Conservation (phyloP, 768 basidiomycete genomes). For the Mycena chlorophos region DNA sequence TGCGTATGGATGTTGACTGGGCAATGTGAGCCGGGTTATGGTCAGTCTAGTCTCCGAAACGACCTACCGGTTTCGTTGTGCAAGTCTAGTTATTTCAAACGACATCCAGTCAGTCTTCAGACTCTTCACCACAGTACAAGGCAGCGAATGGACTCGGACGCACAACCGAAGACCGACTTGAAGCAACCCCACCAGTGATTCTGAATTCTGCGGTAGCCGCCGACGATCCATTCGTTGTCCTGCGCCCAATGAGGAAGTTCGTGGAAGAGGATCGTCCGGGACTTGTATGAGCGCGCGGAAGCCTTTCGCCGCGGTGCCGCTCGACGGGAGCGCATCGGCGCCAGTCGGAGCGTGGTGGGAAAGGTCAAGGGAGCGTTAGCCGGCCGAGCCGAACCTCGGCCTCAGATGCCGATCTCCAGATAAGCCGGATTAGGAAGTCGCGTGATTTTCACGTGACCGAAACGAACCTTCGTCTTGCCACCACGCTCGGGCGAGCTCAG, state of each 20-base stretch:
- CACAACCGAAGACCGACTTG: conserved; percentile 69
- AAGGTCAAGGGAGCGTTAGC: no score
- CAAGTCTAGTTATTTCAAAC: no score
- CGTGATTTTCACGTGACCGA: no score
- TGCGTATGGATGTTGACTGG: conserved; percentile 88
- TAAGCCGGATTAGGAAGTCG: no score
- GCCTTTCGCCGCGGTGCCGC: no score
- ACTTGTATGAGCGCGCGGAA: no score
- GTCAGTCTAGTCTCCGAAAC: conserved; percentile 13
- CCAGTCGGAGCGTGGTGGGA: no score
- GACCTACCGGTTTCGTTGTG: conserved; percentile 77
- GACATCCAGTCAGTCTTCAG: conserved; percentile 11
- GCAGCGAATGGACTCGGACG: conserved; percentile 23
- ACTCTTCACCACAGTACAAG: conserved; percentile 8
- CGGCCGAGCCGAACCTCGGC: no score
- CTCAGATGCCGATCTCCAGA: no score
- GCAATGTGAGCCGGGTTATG: conserved; percentile 6
- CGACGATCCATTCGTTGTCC: conserved; percentile 72
- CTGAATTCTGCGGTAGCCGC: conserved; percentile 70
- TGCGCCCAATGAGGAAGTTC: conserved; percentile 69
- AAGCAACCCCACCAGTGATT: conserved; percentile 64
- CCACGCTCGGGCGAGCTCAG: no score
- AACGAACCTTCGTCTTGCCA: no score
- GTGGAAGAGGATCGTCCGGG: conserved; percentile 45
- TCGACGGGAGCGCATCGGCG: no score